Evolutionary conservation across 495 filamentous ascomycete genomes (phyloP).

Genomic region (Lepidopterella palustris): DNA sequence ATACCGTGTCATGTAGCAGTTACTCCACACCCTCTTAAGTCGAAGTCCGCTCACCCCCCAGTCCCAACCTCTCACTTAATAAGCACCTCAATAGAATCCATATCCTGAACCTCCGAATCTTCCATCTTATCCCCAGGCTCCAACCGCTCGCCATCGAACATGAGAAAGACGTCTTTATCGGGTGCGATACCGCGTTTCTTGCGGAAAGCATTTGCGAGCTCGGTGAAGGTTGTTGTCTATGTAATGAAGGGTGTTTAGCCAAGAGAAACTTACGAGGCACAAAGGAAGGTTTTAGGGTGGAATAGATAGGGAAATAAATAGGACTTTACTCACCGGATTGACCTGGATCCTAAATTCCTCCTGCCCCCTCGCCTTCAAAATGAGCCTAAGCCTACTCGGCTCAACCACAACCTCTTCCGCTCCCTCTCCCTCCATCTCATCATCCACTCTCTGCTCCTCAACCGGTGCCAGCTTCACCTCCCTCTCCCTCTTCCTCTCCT

Average conservation of each 20-base stretch:
- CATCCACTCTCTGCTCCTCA: neutral
- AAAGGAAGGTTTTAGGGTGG: too few species aligned
- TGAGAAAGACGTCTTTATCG: slow-evolving; percentile 52
- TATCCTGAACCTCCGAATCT: slow-evolving; percentile 70
- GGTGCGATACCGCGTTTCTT: slow-evolving; percentile 39
- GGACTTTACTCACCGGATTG: slow-evolving; percentile 43
- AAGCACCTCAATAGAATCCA: slow-evolving; percentile 46
- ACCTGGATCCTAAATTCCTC: slow-evolving; percentile 54
- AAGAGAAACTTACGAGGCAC: neutral
- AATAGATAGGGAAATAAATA: too few species aligned
- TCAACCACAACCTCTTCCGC: slow-evolving; percentile 37
- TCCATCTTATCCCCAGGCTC: slow-evolving; percentile 53
- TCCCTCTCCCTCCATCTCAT: slow-evolving; percentile 35
- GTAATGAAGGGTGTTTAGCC: neutral
- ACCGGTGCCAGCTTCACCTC: too few species aligned
- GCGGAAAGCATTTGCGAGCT: slow-evolving; percentile 50
- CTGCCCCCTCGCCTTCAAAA: slow-evolving; percentile 52
- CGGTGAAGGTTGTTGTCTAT: slow-evolving; percentile 48
- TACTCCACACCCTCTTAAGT: too few species aligned
- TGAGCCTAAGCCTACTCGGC: slow-evolving; percentile 42
- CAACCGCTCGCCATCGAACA: slow-evolving; percentile 76
- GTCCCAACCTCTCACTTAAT: slow-evolving; percentile 23
- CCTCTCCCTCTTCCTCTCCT: slow-evolving; percentile 21
- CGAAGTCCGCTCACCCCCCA: too few species aligned
- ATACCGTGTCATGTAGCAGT: too few species aligned